Base-by-base conservation (phyloP, 768 basidiomycete genomes). In the Solioccasus polychromus region DNA sequence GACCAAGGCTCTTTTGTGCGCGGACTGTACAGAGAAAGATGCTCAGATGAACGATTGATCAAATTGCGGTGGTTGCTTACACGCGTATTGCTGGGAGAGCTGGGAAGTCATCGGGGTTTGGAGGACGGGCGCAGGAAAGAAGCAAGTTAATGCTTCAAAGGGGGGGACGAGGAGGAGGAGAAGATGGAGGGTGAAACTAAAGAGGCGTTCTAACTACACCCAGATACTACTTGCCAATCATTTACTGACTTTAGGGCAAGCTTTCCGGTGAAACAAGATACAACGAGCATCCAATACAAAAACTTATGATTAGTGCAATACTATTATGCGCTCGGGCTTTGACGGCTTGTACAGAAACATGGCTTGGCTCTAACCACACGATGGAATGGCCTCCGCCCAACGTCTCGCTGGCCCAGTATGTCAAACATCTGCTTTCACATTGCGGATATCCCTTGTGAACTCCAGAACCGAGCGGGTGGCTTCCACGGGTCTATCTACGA, bases 1-100 rank as follows among this genome's bases (percentile, higher is more conserved):
- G 80, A 55, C 90, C 91, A 43, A 95, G 73, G 49, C 80, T 77
- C 80, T 96, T 98, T 79, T 96, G 94, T 35, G 94, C 90, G 66
- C 95, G 91, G 74, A 82, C 92, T 94, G 58, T 10, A 51, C 40
- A 26, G 42, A 26, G 25, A 39, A 57, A 39, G 53, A 26, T 26
- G 20, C 34, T 61, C 42, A 61, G 45, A 59, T 44, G 45, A 47
- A 36, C 20, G 29, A 23, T 17, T 38, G 49, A 51, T 55, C 44
- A 40, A 18, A 46, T 31, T 31, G 37, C 5, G 36, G 43, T 18
- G 45, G 5, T 19, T n/a, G 78, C 88, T 72, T 42, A 91, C 89
- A 89, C 60, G 88, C 83, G 65, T 88, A 89, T 74, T 91, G 88
- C 74, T 88, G 85, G 54, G 85, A 81, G 51, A 77, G 70, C 68